These are phyloP conservation scores for Candida sanyiensis DNA, from an alignment of 805 yeast species.

Conservation along the genomic window DNA sequence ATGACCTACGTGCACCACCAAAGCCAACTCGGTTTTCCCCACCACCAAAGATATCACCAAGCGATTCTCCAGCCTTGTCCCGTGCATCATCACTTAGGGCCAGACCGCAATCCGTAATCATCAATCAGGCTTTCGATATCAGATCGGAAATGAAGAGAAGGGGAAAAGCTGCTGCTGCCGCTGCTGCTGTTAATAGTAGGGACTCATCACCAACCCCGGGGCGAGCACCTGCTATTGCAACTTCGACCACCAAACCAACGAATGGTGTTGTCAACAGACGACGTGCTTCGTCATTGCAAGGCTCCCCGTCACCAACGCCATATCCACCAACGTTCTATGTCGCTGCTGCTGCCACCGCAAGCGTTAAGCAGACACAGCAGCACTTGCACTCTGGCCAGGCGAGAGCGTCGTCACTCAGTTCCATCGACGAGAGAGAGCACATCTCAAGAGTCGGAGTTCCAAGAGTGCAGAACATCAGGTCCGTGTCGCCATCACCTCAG, in stretches of 20 bases:
- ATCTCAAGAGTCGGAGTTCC: neutral
- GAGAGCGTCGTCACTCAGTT: slow-evolving; percentile 19
- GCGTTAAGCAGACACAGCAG: slow-evolving; percentile 7
- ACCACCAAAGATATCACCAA: slow-evolving; percentile 9
- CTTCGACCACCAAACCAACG: no score
- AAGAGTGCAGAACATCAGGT: neutral
- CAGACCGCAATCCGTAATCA: slow-evolving; percentile 21
- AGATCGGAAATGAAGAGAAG: slow-evolving; percentile 25
- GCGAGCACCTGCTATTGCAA: no score
- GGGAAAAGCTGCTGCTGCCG: slow-evolving; percentile 15
- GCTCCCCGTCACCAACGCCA: slow-evolving; percentile 10
- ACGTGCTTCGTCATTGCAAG: slow-evolving; percentile 1
- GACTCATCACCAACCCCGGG: no score
- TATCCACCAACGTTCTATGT: neutral
- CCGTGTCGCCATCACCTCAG: slow-evolving; percentile 18
- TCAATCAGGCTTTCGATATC: slow-evolving; percentile 26
- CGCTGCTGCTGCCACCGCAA: slow-evolving; percentile 24
- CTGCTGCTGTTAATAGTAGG: slow-evolving; percentile 8
- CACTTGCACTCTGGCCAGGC: slow-evolving; percentile 4
- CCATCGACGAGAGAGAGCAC: slow-evolving; percentile 10
- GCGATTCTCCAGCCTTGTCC: slow-evolving; percentile 12
- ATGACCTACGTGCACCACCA: neutral
- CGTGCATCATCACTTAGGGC: slow-evolving; percentile 20
- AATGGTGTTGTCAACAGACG: neutral
- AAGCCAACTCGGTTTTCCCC: slow-evolving; percentile 8